phyloP scores from a whole-genome alignment of 371 early-diverging fungal species.

The Mucor racemosus region DNA sequence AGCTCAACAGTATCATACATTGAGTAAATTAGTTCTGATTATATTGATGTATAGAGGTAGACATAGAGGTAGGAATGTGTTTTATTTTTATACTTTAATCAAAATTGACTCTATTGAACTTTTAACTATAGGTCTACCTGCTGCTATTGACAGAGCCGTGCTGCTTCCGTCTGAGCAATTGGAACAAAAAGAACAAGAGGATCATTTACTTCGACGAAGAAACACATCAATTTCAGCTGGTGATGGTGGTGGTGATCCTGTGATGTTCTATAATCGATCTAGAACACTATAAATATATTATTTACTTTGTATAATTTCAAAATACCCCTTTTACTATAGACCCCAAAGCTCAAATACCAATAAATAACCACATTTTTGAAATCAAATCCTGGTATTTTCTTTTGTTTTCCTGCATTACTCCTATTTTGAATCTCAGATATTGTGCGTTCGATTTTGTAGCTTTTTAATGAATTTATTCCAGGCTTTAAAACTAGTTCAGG shows the following conservation, averaged over 20 bases:
- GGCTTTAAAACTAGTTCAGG: no score
- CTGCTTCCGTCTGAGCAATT: conserved; percentile 49
- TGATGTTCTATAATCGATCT: conserved; percentile 26
- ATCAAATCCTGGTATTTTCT: no score
- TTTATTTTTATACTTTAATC: not conserved
- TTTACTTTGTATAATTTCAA: not conserved
- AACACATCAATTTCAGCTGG: conserved; percentile 24
- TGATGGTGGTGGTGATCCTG: not conserved
- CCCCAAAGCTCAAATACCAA: not conserved
- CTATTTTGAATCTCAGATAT: no score
- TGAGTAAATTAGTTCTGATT: conserved; percentile 48
- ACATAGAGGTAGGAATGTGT: conserved; percentile 41
- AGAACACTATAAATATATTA: conserved; percentile 15
- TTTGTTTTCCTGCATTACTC: no score
- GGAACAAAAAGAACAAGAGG: conserved; percentile 31
- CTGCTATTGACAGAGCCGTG: conserved; percentile 55
- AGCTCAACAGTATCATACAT: conserved; percentile 38
- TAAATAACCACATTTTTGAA: no score
- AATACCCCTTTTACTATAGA: not conserved
- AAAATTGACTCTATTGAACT: not conserved
- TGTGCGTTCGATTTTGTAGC: no score
- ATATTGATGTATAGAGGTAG: conserved; percentile 55
- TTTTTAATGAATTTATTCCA: no score
- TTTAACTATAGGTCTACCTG: conserved; percentile 40
- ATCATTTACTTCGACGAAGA: conserved; percentile 20